phyloP scores from a whole-genome alignment of 441 rosid species.

The Adansonia gregorii region DNA sequence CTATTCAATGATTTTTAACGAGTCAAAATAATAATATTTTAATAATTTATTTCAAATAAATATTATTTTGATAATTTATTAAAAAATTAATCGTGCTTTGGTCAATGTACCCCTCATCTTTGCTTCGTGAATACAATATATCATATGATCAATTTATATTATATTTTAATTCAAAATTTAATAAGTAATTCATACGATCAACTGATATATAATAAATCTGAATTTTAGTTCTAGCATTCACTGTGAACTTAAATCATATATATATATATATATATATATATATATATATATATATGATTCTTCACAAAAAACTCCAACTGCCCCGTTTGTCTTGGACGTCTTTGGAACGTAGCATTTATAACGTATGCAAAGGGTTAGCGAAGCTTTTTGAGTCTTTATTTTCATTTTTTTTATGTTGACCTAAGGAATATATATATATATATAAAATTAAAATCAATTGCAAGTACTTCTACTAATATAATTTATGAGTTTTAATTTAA shows the following conservation, averaged over 20 bases:
- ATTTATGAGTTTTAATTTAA: background rate
- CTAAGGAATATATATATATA: background rate
- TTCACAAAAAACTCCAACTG: constrained; percentile 3
- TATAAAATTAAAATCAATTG: background rate
- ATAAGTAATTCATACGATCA: background rate
- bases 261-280: no score
- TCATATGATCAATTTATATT: background rate
- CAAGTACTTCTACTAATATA: background rate
- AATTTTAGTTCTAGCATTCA: background rate
- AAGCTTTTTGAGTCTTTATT: background rate
- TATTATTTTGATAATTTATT: no score
- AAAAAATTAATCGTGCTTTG: no score
- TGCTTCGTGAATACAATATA: background rate
- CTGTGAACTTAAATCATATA: background rate
- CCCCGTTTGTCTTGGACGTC: background rate
- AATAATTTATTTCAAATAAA: no score
- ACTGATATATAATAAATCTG: no score
- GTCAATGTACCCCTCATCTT: background rate
- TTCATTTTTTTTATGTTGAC: background rate
- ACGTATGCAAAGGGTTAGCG: background rate
- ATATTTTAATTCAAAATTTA: background rate
- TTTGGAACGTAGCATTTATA: background rate
- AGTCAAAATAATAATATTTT: no score
- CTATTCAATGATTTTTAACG: no score
- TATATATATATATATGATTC: no score